Conservation (phyloP, 2,329 filamentous ascomycete species). For the Huntiella bhutanensis region DNA sequence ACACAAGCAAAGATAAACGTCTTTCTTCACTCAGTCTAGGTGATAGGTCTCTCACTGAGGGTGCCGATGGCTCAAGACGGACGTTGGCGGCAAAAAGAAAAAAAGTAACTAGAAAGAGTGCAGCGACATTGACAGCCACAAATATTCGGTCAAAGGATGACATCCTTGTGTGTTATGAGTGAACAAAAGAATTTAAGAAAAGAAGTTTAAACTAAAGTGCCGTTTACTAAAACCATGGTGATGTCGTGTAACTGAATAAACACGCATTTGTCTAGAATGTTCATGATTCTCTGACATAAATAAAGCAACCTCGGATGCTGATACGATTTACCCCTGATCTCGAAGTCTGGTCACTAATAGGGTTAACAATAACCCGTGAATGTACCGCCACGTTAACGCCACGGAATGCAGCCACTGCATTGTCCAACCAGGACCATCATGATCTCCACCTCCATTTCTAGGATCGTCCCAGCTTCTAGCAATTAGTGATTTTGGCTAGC, state of each 20-base stretch:
- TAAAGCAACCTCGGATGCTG: no score
- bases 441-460: no score
- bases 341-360: no score
- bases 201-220: neutral
- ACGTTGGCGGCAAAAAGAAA: conserved; percentile 4
- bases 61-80: conserved; percentile 1
- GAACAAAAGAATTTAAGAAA: neutral
- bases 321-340: no score
- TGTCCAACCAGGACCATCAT: no score
- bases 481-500: no score
- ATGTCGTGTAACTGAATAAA: neutral
- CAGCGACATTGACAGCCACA: neutral
- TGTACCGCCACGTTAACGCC: no score
- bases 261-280: no score
- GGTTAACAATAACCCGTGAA: no score
- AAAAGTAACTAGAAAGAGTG: conserved; percentile 1
- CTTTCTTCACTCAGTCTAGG: conserved; percentile 18
- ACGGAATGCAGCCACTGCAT: no score
- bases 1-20: conserved; percentile 37
- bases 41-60: neutral
- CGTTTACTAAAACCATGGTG: neutral
- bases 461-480: no score
- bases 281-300: no score
- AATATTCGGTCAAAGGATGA: neutral
- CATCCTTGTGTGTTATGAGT: neutral